Conservation (phyloP, 1,284 basidiomycete genomes). For the Microbotryomycetes sp. region DNA sequence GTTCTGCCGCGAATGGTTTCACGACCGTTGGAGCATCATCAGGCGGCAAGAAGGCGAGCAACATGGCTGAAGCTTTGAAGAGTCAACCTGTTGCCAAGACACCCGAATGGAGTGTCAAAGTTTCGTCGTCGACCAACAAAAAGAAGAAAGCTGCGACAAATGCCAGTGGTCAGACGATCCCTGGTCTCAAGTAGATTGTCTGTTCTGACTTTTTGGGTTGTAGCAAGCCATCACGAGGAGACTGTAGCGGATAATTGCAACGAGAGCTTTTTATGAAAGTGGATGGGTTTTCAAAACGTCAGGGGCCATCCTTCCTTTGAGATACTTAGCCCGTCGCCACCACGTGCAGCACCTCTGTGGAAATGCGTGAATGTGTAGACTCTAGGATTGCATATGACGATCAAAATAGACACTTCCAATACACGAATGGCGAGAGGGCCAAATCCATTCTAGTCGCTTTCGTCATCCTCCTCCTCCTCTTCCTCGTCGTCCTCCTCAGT, state of each 20-base stretch:
- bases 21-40: background rate
- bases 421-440: slow-evolving; percentile 6
- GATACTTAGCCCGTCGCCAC: too few species aligned
- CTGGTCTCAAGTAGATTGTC: background rate
- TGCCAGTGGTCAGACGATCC: background rate
- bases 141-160: slow-evolving; percentile 26
- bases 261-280: too few species aligned
- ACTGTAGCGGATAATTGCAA: too few species aligned
- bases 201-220: too few species aligned
- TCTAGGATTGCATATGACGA: too few species aligned
- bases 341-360: background rate
- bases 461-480: slow-evolving; percentile 3
- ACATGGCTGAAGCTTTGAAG: slow-evolving; percentile 34
- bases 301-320: too few species aligned
- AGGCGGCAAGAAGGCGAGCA: slow-evolving; percentile 7
- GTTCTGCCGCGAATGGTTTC: background rate
- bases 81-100: slow-evolving; percentile 16
- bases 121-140: slow-evolving; percentile 28
- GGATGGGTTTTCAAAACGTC: too few species aligned
- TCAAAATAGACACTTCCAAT: background rate
- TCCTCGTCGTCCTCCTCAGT: slow-evolving; percentile 4
- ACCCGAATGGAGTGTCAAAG: slow-evolving; percentile 35
- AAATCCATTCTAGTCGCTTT: slow-evolving; percentile 22
- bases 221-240: background rate
- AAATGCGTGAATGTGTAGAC: background rate